These are phyloP conservation scores for Sporothrix curviconia DNA, from an alignment of 2,329 filamentous ascomycete genomes.

Conservation along the genomic window DNA sequence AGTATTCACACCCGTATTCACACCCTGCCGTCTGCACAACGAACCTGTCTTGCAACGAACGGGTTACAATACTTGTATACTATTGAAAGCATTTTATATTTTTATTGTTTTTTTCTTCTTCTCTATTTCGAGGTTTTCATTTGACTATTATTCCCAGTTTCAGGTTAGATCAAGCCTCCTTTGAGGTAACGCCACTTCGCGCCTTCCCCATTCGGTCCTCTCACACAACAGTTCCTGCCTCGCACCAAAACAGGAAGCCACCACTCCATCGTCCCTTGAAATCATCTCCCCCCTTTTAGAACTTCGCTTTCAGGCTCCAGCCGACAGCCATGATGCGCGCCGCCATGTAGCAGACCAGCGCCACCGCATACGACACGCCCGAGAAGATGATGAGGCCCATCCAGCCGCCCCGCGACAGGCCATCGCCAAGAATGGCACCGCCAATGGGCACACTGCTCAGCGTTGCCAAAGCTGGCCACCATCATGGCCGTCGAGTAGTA, in stretches of 20 bases:
- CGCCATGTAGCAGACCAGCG: slow-evolving; percentile 28
- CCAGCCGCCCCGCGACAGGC: slow-evolving; percentile 29
- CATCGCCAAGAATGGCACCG: slow-evolving; percentile 32
- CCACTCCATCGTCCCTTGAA: no score
- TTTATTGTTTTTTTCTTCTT: not conserved
- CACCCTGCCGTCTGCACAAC: not conserved
- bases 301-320: slow-evolving; percentile 26
- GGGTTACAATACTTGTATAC: not conserved
- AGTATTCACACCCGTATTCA: not conserved
- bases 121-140: not conserved
- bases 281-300: slow-evolving; percentile 20
- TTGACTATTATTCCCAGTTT: not conserved
- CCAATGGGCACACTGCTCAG: slow-evolving; percentile 41
- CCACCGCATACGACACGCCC: slow-evolving; percentile 30
- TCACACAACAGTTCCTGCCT: not conserved
- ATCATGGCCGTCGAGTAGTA: slow-evolving; percentile 74
- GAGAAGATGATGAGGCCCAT: slow-evolving; percentile 33
- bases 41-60: no score
- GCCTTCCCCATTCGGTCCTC: not conserved
- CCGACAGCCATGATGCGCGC: slow-evolving; percentile 33
- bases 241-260: not conserved
- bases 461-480: slow-evolving; percentile 66
- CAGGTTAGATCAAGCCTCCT: no score
- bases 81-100: not conserved
- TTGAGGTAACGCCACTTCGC: no score